A percentile compares a stretch with the other conserved stretches of the same genome.
Conservation (phyloP, 2,329 filamentous ascomycete genomes). For the Beauveria asiatica region DNA sequence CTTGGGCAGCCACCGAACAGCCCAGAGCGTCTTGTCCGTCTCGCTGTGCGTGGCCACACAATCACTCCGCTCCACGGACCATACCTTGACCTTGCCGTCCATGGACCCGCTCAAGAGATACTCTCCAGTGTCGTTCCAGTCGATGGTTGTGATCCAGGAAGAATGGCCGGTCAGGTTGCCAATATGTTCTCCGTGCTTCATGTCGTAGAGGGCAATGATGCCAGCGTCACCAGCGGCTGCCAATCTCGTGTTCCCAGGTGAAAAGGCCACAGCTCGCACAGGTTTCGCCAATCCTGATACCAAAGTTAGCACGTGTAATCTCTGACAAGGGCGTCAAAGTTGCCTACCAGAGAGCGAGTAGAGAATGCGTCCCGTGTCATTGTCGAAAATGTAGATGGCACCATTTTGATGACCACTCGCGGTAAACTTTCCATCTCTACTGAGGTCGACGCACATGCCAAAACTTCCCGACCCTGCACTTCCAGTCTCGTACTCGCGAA, state of each 20-base stretch:
- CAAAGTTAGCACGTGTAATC: neutral
- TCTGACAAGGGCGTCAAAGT: neutral
- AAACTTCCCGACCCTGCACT: constrained; percentile 70
- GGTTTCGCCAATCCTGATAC: constrained; percentile 70
- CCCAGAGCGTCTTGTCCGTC: constrained; percentile 77
- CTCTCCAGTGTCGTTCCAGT: constrained; percentile 91
- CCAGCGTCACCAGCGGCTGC: constrained; percentile 85
- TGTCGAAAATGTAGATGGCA: constrained; percentile 89
- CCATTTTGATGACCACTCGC: constrained; percentile 92
- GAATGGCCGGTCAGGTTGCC: constrained; percentile 71
- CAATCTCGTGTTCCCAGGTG: constrained; percentile 72
- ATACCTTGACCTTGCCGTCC: constrained; percentile 92
- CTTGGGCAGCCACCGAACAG: constrained; percentile 75
- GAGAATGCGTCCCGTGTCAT: constrained; percentile 73
- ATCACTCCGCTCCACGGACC: constrained; percentile 73
- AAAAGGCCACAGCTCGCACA: constrained; percentile 79
- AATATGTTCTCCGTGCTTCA: constrained; percentile 84
- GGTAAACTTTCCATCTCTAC: constrained; percentile 70
- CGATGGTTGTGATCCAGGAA: constrained; percentile 82
- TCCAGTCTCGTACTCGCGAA: constrained; percentile 75
- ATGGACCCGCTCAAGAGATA: constrained; percentile 81
- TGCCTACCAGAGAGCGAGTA: constrained; percentile 71
- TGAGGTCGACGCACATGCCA: constrained; percentile 78
- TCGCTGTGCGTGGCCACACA: constrained; percentile 94
- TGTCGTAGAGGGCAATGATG: constrained; percentile 87